Base-by-base conservation (phyloP, 257 asterid species). In the Fraxinus quadrangulata region DNA sequence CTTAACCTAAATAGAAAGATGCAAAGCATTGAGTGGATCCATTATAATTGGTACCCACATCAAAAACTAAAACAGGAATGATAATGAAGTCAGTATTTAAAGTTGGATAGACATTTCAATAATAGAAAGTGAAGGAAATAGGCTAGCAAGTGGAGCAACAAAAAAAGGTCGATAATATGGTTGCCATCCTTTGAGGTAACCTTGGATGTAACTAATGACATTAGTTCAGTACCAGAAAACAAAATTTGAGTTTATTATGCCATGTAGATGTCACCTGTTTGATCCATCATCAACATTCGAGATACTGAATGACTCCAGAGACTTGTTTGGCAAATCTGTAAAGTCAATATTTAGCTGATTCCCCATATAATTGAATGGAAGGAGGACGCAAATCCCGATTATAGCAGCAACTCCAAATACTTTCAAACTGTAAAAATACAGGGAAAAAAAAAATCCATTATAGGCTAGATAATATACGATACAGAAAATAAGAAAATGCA, bases 301-400 rank as follows among this genome's bases (percentile, higher is more conserved):
- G 77, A 96, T 93, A 78, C 93, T 90, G 88, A 96, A 96, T 79
- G 94, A 77, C 67, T 93, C 99, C 87, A 96, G 83, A 4, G 98
- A 86, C 85, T 84, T 92, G 87, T 89, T 96, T 42, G 91, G 91
- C 78, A 96, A 66, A 84, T 90, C 97, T 2, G 86, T 80, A 42
- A 93, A 83, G 88, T 96, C 98, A 40, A 90, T 84, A 80, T 77
- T 87, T 45, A 92, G 84, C 84, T 96, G 98, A 81, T 83, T 89
- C 85, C 99, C 99, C 94, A 90, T 86, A 83, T 85, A 96, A 86
- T 96, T 96, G 89, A 96, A 86, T 6, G 99, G 99, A 77, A 96
- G 93, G 81, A 96, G 98, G 85, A 96, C 80, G 78, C 84, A 87
- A 75, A 92, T 45, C 81, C 99, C 99, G 42, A 93, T 73, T 70